Evolutionary conservation across 2,329 filamentous ascomycete genomes (phyloP), one percentile per base, ranked within the genome.

Genomic region (Sordariomycetes sp.): DNA sequence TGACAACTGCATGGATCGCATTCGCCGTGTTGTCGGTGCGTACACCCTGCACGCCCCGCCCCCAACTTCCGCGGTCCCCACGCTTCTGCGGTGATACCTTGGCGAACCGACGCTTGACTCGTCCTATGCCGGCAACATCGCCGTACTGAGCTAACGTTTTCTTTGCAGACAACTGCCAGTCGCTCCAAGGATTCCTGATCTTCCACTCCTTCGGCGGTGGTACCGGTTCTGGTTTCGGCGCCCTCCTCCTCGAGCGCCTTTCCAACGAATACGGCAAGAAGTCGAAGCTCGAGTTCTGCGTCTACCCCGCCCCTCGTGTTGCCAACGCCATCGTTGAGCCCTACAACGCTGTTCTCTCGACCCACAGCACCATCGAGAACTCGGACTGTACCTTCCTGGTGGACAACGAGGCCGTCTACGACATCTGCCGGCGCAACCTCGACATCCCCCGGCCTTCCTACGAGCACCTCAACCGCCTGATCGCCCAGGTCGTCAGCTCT

Each of bases 301-400:
- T 88, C 61, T 88, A 88, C 76, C 85, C 86, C 63, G 81, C 85
- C 58, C 85, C 86, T 61, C 82, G 83, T 60, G 82, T 86, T 62
- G 86, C 86, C 51, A 87, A 85, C 46, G 82, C 85, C 50, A 84
- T 88, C 59, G 85, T 88, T 58, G 85, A 88, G 77, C 85, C 85
- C 34, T 89, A 89, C 78, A 89, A 89, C 66, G 84, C 85, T 61
- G 85, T 88, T 60, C 77, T 89, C 62, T 87, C 85, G 53, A 88
- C 85, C 59, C 85, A 88, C 77, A 88, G 83, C 78, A 88, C 85
- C 60, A 87, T 88, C 61, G 85, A 88, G 78, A 86, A 88, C 77
- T 83, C 86, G n/a, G 85, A 89, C 76, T 88, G 85, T 71, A 87
- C 85, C n/a, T 88, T 89, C 78, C 75, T 88, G 54, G 85, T 89